Evolutionary conservation across 805 yeast species (phyloP).

Genomic region (Yarrowia sp.): DNA sequence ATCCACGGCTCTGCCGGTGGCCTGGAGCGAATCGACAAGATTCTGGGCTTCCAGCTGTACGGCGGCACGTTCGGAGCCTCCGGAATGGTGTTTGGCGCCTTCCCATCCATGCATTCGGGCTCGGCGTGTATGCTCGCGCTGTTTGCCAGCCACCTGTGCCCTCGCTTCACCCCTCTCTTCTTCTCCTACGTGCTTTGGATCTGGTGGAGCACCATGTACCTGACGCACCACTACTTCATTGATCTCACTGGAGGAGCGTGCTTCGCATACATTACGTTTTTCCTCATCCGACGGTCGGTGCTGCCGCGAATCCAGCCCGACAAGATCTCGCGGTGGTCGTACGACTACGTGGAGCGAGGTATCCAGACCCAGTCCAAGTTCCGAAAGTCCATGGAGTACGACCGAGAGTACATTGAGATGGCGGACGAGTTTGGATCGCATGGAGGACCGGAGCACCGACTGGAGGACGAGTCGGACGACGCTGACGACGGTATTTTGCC

Average conservation of each 20-base stretch:
- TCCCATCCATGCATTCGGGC: conserved; percentile 84
- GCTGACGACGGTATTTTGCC: conserved; percentile 23
- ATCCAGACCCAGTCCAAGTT: conserved; percentile 31
- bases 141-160: conserved; percentile 80
- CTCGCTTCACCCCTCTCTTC: conserved; percentile 62
- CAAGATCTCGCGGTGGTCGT: conserved; percentile 45
- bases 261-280: conserved; percentile 69
- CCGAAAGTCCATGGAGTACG: conserved; percentile 34
- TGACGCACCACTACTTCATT: conserved; percentile 93
- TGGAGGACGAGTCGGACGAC: conserved; percentile 25
- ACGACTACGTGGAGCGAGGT: conserved; percentile 42
- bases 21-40: conserved; percentile 74
- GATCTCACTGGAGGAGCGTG: conserved; percentile 93
- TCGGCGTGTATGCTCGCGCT: conserved; percentile 92
- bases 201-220: conserved; percentile 98
- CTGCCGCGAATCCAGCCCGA: conserved; percentile 53
- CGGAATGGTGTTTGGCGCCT: conserved; percentile 92
- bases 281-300: conserved; percentile 59
- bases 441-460: conserved; percentile 12
- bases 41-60: conserved; percentile 79
- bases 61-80: conserved; percentile 78
- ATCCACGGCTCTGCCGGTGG: conserved; percentile 98
- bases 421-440: conserved; percentile 23
- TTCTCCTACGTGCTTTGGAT: conserved; percentile 82
- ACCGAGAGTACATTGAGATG: conserved; percentile 32